Percentiles rank a stretch among this genome's conserved stretches.
These are phyloP conservation scores for Monosporascus sp. DNA, from an alignment of 2,329 filamentous ascomycete species.

Conservation along the genomic window DNA sequence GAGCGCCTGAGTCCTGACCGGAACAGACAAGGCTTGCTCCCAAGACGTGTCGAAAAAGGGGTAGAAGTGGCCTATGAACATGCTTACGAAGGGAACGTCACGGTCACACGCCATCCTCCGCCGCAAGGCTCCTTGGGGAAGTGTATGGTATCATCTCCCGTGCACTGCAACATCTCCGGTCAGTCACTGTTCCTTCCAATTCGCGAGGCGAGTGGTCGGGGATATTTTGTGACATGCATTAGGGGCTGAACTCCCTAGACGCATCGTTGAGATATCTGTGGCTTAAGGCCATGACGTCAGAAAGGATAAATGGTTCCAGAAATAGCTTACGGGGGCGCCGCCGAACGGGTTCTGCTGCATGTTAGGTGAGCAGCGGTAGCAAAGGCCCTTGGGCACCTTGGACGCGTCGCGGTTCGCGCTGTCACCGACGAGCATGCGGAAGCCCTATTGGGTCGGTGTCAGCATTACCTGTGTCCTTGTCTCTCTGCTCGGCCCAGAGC, in stretches of 20 bases:
- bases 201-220: no score
- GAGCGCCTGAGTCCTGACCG: background rate
- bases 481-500: no score
- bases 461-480: background rate
- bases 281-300: no score
- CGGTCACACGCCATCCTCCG: slow-evolving; percentile 23
- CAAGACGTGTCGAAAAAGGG: no score
- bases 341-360: slow-evolving; percentile 27
- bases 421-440: slow-evolving; percentile 29
- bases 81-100: slow-evolving; percentile 20
- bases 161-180: slow-evolving; percentile 10
- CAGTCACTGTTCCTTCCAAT: no score
- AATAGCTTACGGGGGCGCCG: slow-evolving; percentile 16
- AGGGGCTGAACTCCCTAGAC: no score
- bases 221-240: no score
- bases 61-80: background rate
- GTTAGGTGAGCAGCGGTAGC: slow-evolving; percentile 27
- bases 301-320: no score
- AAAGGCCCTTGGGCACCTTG: slow-evolving; percentile 25
- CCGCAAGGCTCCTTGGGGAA: slow-evolving; percentile 21
- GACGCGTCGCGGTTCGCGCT: slow-evolving; percentile 18
- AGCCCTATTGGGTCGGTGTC: slow-evolving; percentile 16
- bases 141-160: slow-evolving; percentile 22
- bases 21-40: background rate
- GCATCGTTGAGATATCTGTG: no score